Evolutionary conservation across 331 rosid genomes (phyloP).

Genomic region (Erythrophleum ivorense): DNA sequence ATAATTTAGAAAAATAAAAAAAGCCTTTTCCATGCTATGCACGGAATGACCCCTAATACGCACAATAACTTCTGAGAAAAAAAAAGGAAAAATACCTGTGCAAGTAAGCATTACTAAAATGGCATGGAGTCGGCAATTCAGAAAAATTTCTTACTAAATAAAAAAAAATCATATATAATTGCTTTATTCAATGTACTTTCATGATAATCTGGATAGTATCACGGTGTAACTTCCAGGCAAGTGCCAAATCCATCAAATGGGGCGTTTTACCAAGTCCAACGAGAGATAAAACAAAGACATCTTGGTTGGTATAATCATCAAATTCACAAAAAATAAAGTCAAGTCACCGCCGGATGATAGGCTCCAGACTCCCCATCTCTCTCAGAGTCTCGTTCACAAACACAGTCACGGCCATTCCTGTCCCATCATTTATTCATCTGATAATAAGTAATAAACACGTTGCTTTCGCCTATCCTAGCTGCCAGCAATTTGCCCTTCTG

Average conservation of each 20-base stretch:
- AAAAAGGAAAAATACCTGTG: neutral
- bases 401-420: neutral
- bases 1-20: no score
- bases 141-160: neutral
- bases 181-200: neutral
- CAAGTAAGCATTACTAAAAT: neutral
- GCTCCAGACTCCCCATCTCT: neutral
- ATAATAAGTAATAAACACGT: neutral
- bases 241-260: neutral
- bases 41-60: neutral
- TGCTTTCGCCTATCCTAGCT: neutral
- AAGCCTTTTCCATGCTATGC: neutral
- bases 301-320: neutral
- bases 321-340: constrained; percentile 17
- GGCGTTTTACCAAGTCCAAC: constrained; percentile 28
- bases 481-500: neutral
- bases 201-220: neutral
- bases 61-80: neutral
- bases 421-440: no score
- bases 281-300: neutral
- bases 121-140: neutral
- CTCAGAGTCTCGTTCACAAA: neutral
- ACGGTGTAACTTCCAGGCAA: neutral
- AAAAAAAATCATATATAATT: neutral
- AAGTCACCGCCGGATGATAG: constrained; percentile 20